Base-by-base conservation (phyloP, 2,329 filamentous ascomycete species). In the Zymoseptoria ardabiliae region DNA sequence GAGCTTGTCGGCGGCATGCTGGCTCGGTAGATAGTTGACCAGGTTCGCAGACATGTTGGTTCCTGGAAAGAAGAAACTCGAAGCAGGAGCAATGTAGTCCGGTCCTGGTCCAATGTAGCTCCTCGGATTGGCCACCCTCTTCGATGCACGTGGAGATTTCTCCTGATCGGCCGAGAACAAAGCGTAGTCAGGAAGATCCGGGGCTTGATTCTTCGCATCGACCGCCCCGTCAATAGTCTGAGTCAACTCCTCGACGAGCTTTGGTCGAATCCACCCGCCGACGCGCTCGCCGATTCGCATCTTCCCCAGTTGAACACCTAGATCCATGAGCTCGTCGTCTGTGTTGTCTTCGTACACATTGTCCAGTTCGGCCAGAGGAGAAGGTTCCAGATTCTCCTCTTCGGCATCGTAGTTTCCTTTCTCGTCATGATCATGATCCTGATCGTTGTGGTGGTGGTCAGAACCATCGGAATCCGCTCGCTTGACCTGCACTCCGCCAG, bases 201-300 rank as follows among this genome's bases (percentile, higher is more conserved):
- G 13, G 63, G 62, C 48, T 65, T 68, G 45, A 71, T 66, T 52
- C 70, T 45, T 45, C 13, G 35, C 35, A 13, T 45, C 35, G 17
- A 17, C 35, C 35, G 35, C 35, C 35, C 35, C 70, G 45, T 69
- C 63, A 7, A 73, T 59, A 10, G 69, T 70, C 57, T 71, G 69
- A 55, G 65, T 70, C 13, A 89, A 84, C 78, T 91, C 88, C 71
- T 90, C 85, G 3, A 83, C 81, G 59, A 91, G 80, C 65, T 85
- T 84, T 2, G 88, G 88, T 52, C 88, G 79, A 50, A 88, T 85
- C 65, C 89, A 82, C 0, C 88, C 88, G 17, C 89, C 89, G 63
- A 91, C 84, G 45, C 88, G 80, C 68, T 91, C 88, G 2, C 86
- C 90, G 61, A 91, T 84, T 60, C 79, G 82, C 80, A 91, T 82